phyloP scores from a whole-genome alignment of 805 yeast genomes.

The Blastobotrys parvus region DNA sequence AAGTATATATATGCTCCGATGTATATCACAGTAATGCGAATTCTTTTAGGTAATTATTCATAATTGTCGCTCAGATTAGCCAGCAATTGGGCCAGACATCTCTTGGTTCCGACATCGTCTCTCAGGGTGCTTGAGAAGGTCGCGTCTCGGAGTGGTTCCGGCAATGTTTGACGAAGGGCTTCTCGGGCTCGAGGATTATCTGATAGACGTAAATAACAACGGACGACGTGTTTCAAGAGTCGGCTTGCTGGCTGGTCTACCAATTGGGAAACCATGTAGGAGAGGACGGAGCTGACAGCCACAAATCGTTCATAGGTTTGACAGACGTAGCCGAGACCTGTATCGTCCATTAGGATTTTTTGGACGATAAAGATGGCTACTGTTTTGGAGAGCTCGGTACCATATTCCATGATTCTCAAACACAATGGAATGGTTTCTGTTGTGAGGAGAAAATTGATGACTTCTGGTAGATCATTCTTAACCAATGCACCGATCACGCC shows the following conservation, averaged over 20 bases:
- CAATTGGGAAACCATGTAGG: conserved; percentile 82
- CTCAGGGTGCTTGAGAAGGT: conserved; percentile 70
- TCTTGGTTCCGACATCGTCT: conserved; percentile 82
- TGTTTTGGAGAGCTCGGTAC: conserved; percentile 88
- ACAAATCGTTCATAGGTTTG: conserved; percentile 91
- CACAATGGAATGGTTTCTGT: conserved; percentile 96
- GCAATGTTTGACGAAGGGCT: conserved; percentile 72
- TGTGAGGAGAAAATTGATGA: conserved; percentile 81
- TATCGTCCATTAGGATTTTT: conserved; percentile 84
- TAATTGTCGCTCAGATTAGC: conserved; percentile 47
- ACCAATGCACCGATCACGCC: conserved; percentile 97
- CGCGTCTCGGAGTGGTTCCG: conserved; percentile 80
- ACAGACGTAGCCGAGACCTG: conserved; percentile 85
- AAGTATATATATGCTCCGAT: no score
- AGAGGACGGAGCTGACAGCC: conserved; percentile 84
- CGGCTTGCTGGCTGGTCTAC: conserved; percentile 62
- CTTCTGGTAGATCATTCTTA: conserved; percentile 92
- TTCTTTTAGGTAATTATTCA: conserved; percentile 15
- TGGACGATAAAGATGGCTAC: conserved; percentile 96
- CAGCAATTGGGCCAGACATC: conserved; percentile 77
- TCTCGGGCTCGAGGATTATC: conserved; percentile 88
- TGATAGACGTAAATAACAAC: conserved; percentile 84
- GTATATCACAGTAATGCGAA: no score
- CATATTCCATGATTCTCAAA: conserved; percentile 87
- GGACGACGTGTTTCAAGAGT: conserved; percentile 81